phyloP scores from a whole-genome alignment of 1,284 basidiomycete genomes.

The Salmacisia buchloeana region DNA sequence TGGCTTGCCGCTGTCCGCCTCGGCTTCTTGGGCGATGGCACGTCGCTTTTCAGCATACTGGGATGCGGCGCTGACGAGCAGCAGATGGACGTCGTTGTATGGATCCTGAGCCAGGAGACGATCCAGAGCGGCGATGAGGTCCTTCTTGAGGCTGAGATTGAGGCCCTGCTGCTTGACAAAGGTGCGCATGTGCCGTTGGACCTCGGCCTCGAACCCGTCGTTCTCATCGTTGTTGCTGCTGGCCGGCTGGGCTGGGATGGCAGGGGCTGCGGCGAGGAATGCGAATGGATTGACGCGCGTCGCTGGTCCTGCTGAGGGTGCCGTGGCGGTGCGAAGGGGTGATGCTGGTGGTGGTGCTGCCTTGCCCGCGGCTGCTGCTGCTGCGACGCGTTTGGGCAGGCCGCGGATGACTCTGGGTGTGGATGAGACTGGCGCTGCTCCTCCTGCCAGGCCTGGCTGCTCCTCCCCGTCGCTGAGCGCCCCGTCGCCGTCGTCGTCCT shows the following conservation, averaged over 20 bases:
- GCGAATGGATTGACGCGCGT: conserved; percentile 3
- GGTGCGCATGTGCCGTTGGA: background rate
- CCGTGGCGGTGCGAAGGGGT: background rate
- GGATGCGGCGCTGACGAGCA: background rate
- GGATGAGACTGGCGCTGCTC: background rate
- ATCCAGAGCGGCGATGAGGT: background rate
- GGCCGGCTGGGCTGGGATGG: no score
- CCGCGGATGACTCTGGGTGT: conserved; percentile 5
- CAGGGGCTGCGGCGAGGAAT: background rate
- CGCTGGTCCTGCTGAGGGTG: background rate
- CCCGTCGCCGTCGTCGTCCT: background rate
- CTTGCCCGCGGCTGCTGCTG: background rate
- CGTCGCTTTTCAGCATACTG: background rate
- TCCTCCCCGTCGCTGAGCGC: background rate
- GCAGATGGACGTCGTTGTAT: background rate
- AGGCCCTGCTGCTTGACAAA: background rate
- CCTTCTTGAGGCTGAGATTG: background rate
- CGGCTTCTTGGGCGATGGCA: background rate
- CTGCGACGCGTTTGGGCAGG: background rate
- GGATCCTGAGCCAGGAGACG: background rate
- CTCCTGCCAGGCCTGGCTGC: background rate
- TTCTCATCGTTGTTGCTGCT: no score
- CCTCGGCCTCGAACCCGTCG: background rate
- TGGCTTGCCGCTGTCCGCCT: background rate
- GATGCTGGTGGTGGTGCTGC: background rate